Evolutionary conservation across 495 filamentous ascomycete species (phyloP).

Genomic region (Aspergillus hancockii): DNA sequence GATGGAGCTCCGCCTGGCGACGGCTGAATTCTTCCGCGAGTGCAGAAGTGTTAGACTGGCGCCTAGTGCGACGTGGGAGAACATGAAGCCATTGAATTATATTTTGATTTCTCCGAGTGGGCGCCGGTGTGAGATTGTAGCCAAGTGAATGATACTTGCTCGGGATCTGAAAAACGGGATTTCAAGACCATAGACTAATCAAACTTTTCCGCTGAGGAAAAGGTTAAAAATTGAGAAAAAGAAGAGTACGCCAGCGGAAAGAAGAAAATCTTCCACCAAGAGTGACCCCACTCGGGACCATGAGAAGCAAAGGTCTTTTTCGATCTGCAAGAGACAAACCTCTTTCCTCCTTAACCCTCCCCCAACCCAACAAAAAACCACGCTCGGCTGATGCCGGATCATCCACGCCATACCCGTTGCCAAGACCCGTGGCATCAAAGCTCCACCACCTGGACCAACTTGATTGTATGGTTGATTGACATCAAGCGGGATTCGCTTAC

Average conservation of each 20-base stretch:
- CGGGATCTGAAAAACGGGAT: too few relatives aligned
- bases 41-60: constrained; percentile 14
- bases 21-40: constrained; percentile 19
- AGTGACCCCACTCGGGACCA: background rate
- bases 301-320: background rate
- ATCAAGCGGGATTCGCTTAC: constrained; percentile 18
- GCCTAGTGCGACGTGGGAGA: constrained; percentile 14
- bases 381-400: constrained; percentile 11
- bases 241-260: background rate
- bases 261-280: too few relatives aligned
- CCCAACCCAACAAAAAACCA: too few relatives aligned
- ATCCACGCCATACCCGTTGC: constrained; percentile 13
- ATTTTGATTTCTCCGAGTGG: constrained; percentile 17
- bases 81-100: constrained; percentile 18
- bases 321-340: constrained; percentile 6
- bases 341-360: background rate
- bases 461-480: constrained; percentile 12
- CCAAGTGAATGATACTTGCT: too few relatives aligned
- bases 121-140: constrained; percentile 19
- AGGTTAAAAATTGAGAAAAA: background rate
- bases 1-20: constrained; percentile 22
- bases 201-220: too few relatives aligned
- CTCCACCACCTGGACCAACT: constrained; percentile 7
- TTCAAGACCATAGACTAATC: too few relatives aligned
- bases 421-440: constrained; percentile 6